These are phyloP conservation scores for Tetragonia tetragonoides DNA, from an alignment of 148 eudicot species.

Conservation along the genomic window DNA sequence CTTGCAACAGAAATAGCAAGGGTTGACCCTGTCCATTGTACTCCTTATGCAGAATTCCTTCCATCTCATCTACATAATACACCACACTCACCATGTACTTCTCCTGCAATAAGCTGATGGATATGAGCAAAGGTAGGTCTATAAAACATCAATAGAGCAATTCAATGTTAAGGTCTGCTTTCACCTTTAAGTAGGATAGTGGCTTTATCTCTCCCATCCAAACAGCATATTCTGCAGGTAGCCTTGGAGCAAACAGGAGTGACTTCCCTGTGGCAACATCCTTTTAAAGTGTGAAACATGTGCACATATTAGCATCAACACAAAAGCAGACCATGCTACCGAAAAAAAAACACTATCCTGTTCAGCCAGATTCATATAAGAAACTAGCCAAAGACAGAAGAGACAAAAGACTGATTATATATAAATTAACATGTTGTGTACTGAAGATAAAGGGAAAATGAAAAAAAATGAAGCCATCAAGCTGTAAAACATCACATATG, in stretches of 20 bases:
- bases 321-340: background rate
- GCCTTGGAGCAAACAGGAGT: conserved; percentile 75
- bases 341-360: background rate
- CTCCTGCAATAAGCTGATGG: conserved; percentile 52
- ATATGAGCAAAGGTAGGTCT: conserved; percentile 23
- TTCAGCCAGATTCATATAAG: background rate
- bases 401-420: background rate
- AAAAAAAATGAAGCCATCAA: no score
- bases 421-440: background rate
- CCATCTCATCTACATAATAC: conserved; percentile 72
- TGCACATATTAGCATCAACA: conserved; percentile 5
- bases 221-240: conserved; percentile 88
- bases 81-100: conserved; percentile 63
- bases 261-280: conserved; percentile 79
- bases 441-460: background rate
- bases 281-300: conserved; percentile 36
- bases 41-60: conserved; percentile 43
- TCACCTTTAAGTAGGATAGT: conserved; percentile 62
- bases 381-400: background rate
- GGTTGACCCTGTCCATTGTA: conserved; percentile 58
- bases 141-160: background rate
- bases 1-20: conserved; percentile 77
- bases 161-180: conserved; percentile 1
- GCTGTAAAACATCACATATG: no score
- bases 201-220: conserved; percentile 92